Conservation (phyloP, 257 asterid genomes). For the Oldenlandia corymbosa region DNA sequence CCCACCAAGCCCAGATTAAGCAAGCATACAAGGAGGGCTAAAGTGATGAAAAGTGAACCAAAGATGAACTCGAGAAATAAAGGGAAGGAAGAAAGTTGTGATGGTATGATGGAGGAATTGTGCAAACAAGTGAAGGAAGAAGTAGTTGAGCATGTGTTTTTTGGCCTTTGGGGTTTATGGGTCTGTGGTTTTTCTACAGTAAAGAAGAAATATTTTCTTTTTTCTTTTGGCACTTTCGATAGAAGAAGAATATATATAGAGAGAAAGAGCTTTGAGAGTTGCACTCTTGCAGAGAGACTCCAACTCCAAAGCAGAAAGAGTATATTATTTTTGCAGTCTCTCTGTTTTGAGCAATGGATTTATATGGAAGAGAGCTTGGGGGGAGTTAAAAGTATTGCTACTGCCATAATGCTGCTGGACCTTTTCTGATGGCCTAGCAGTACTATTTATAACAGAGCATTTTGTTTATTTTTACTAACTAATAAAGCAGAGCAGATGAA, state of each 20-base stretch:
- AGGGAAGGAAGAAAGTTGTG: neutral
- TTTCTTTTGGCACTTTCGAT: slow-evolving; percentile 21
- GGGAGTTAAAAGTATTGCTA: too few species aligned
- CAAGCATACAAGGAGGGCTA: slow-evolving; percentile 6
- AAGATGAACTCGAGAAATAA: neutral
- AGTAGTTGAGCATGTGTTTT: slow-evolving; percentile 29
- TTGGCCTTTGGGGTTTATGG: slow-evolving; percentile 40
- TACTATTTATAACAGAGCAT: too few species aligned
- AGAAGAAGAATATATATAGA: slow-evolving; percentile 50
- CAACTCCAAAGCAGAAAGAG: slow-evolving; percentile 49
- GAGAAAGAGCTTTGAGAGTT: slow-evolving; percentile 40
- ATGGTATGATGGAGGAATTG: slow-evolving; percentile 5
- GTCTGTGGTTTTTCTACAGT: slow-evolving; percentile 11
- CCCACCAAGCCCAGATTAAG: slow-evolving; percentile 23
- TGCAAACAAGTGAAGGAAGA: slow-evolving; percentile 10
- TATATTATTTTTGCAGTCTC: slow-evolving; percentile 12
- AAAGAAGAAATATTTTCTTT: slow-evolving; percentile 25
- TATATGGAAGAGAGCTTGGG: slow-evolving; percentile 22
- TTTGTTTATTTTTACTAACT: too few species aligned
- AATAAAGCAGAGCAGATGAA: too few species aligned
- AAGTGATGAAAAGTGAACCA: neutral
- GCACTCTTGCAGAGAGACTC: slow-evolving; percentile 41
- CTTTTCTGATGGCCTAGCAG: too few species aligned
- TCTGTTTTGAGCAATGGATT: slow-evolving; percentile 37
- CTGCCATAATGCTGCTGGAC: too few species aligned